A percentile compares a stretch with the other conserved stretches of the same genome.
Evolutionary conservation across 225 moss, liverwort and hornwort genomes (phyloP).

Genomic region (Pseudoscleropodium purum): DNA sequence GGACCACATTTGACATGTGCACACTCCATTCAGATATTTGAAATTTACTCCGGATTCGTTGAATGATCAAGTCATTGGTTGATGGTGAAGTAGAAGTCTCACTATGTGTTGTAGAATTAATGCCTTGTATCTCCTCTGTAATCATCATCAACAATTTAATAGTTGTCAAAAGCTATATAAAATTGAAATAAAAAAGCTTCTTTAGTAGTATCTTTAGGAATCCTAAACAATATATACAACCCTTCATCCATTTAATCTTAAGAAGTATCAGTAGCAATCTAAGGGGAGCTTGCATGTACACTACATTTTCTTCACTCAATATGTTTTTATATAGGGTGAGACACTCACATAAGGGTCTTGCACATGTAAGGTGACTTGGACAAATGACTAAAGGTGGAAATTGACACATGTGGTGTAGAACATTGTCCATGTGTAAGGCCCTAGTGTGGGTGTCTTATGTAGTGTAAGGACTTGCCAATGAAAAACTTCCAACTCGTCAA

Average conservation of each 20-base stretch:
- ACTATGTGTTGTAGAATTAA: too few relatives aligned
- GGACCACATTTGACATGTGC: too few relatives aligned
- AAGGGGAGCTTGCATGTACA: background rate
- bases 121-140: background rate
- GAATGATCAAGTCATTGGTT: background rate
- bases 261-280: background rate
- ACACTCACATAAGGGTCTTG: background rate
- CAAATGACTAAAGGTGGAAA: fast-evolving
- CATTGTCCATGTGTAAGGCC: fast-evolving
- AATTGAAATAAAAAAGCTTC: background rate
- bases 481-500: fast-evolving
- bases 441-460: fast-evolving
- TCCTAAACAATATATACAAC: background rate
- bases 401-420: fast-evolving
- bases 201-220: too few relatives aligned
- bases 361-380: fast-evolving
- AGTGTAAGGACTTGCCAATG: fast-evolving
- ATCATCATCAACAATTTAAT: background rate
- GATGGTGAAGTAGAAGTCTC: background rate
- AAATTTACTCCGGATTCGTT: background rate
- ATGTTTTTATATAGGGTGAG: too few relatives aligned
- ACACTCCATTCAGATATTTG: background rate
- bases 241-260: too few relatives aligned
- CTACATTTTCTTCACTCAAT: background rate
- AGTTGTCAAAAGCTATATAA: background rate